These are phyloP conservation scores for Selenicereus undatus DNA, from an alignment of 148 eudicot genomes.

Conservation along the genomic window DNA sequence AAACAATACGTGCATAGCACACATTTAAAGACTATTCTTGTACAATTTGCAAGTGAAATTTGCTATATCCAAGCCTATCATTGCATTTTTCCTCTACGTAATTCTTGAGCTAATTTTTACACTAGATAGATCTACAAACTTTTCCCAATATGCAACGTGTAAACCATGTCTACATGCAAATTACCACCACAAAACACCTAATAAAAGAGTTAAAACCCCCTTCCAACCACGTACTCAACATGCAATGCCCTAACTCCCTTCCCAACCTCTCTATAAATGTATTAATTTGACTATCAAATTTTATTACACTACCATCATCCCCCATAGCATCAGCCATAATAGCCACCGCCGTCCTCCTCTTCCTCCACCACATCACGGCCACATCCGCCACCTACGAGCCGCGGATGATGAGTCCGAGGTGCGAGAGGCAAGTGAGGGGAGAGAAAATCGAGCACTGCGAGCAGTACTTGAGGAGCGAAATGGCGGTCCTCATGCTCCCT, in stretches of 20 bases:
- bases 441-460: constrained; percentile 33
- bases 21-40: too few species aligned
- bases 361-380: constrained; percentile 8
- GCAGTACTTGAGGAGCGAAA: constrained; percentile 27
- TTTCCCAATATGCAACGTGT: constrained; percentile 19
- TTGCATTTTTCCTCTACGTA: too few species aligned
- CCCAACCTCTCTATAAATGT: not conserved
- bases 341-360: constrained; percentile 12
- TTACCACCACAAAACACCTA: constrained; percentile 15
- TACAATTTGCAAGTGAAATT: too few species aligned
- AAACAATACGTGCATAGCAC: too few species aligned
- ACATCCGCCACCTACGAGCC: not conserved
- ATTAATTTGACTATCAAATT: not conserved
- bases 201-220: not conserved
- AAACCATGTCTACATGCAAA: constrained; percentile 21
- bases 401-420: constrained; percentile 16
- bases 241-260: constrained; percentile 6
- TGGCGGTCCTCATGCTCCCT: not conserved
- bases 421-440: constrained; percentile 27
- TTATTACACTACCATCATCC: not conserved
- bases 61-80: too few species aligned
- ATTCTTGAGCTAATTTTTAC: too few species aligned
- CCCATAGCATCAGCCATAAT: not conserved
- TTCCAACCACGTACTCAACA: constrained; percentile 24
- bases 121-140: too few species aligned